Conservation (phyloP, 2,329 filamentous ascomycete species). For the Venturia asperata region DNA sequence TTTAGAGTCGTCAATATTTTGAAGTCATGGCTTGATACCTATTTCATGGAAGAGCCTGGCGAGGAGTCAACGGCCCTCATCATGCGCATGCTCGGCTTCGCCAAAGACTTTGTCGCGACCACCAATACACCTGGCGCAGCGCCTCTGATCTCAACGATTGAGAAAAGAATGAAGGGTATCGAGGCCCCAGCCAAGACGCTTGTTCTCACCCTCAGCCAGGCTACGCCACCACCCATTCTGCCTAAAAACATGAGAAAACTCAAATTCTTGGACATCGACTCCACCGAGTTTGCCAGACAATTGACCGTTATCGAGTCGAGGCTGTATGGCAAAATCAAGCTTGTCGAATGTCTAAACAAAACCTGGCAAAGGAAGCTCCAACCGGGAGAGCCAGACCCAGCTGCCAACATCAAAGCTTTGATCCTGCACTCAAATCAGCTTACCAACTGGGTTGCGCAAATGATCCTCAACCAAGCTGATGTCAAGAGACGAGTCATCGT, state of each 20-base stretch:
- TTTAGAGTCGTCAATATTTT: conserved; percentile 96
- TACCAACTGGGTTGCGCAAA: conserved; percentile 98
- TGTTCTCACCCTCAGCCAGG: conserved; percentile 77
- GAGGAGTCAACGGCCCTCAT: conserved; percentile 79
- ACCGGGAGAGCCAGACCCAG: conserved; percentile 75
- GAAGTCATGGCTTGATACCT: conserved; percentile 97
- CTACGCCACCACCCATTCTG: conserved; percentile 72
- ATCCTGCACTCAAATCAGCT: conserved; percentile 98
- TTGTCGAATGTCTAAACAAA: conserved; percentile 94
- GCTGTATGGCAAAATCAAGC: conserved; percentile 91
- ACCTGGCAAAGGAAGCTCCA: conserved; percentile 95
- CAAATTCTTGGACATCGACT: conserved; percentile 95
- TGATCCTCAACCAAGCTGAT: conserved; percentile 92
- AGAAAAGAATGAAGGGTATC: conserved; percentile 81
- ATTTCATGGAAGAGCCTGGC: conserved; percentile 94
- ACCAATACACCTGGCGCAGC: conserved; percentile 86
- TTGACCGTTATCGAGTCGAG: conserved; percentile 94
- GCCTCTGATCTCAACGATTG: conserved; percentile 76
- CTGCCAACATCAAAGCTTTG: conserved; percentile 88
- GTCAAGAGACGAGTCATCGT: conserved; percentile 94
- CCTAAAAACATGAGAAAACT: conserved; percentile 99
- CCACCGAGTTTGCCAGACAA: conserved; percentile 93
- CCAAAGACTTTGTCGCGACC: conserved; percentile 82
- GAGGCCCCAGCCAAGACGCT: conserved; percentile 80
- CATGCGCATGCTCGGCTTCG: conserved; percentile 82